Evolutionary conservation across 768 basidiomycete genomes (phyloP).

Genomic region (Mycena rebaudengoi): DNA sequence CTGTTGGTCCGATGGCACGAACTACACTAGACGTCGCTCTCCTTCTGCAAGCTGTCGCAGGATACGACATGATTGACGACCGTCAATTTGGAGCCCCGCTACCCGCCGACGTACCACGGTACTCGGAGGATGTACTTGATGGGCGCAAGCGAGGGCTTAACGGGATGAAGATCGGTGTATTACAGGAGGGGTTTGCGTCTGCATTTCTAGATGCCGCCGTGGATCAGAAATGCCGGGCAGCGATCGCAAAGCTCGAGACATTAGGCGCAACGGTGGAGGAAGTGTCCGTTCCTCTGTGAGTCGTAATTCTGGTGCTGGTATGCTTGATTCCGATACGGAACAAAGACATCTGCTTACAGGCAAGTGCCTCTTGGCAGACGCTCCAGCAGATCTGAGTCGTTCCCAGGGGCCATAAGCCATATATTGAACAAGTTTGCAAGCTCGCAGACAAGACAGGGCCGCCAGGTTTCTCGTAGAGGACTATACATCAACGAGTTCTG

Average conservation of each 20-base stretch:
- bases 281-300: constrained; percentile 23
- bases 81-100: constrained; percentile 21
- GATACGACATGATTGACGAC: constrained; percentile 24
- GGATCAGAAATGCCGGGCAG: neutral
- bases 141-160: neutral
- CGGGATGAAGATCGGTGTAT: constrained; percentile 15
- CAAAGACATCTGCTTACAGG: constrained; percentile 5
- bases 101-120: constrained; percentile 15
- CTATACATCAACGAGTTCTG: constrained; percentile 20
- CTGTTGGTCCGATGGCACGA: constrained; percentile 21
- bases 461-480: constrained; percentile 18
- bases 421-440: constrained; percentile 17
- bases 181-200: constrained; percentile 20
- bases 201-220: neutral
- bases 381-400: no score
- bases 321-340: neutral
- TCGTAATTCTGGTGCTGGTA: neutral
- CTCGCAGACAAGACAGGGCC: constrained; percentile 20
- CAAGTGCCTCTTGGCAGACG: no score
- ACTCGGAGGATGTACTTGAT: neutral
- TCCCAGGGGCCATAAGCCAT: no score
- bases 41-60: constrained; percentile 22
- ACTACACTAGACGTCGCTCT: constrained; percentile 19
- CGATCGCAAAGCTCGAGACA: constrained; percentile 11
- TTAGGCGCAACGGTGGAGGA: constrained; percentile 23